Conservation (phyloP, 257 asterid genomes). For the Verbascum thapsus region DNA sequence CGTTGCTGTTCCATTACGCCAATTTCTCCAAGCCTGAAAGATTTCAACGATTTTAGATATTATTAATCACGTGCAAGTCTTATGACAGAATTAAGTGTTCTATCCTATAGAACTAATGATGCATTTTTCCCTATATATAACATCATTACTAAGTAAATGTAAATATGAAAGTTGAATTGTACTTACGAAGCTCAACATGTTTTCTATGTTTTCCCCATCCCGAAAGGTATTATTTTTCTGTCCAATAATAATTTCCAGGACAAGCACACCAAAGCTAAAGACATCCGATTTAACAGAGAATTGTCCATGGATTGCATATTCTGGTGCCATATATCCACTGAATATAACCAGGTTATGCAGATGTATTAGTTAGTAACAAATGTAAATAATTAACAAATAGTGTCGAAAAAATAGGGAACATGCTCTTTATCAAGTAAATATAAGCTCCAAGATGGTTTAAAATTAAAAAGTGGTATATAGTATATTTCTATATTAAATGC, state of each 20-base stretch:
- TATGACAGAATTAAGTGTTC: too few species aligned
- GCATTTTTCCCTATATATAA: too few species aligned
- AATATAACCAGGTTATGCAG: too few species aligned
- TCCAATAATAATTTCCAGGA: constrained; percentile 22
- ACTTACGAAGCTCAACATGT: constrained; percentile 5
- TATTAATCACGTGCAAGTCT: too few species aligned
- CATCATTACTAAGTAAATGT: background rate
- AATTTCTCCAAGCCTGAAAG: constrained; percentile 18
- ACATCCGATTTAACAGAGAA: constrained; percentile 27
- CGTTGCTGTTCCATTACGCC: constrained; percentile 15
- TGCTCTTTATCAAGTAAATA: too few species aligned
- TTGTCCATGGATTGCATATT: constrained; percentile 13
- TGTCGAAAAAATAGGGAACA: too few species aligned
- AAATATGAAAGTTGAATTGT: background rate
- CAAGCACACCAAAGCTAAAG: constrained; percentile 24
- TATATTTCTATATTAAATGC: background rate
- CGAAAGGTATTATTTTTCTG: background rate
- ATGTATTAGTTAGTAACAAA: too few species aligned
- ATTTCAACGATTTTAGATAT: background rate
- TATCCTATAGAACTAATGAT: too few species aligned
- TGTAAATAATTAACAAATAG: too few species aligned
- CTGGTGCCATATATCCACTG: constrained; percentile 27
- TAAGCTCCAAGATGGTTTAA: too few species aligned
- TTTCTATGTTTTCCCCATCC: background rate
- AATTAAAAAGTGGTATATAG: too few species aligned